Base-by-base conservation (phyloP, 495 filamentous ascomycete genomes). In the Cetradonia linearis region DNA sequence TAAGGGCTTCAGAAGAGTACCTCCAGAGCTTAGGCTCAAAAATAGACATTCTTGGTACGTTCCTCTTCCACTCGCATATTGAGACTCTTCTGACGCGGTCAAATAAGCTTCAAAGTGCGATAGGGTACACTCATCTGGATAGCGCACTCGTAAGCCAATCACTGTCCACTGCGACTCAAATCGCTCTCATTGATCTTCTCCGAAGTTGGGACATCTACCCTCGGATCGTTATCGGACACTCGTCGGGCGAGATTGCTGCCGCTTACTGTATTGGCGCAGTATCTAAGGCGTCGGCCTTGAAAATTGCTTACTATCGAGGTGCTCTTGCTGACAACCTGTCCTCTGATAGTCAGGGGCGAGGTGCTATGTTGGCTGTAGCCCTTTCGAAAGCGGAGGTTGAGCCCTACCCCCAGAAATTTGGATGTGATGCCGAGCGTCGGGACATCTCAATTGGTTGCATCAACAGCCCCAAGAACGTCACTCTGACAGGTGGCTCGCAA, bases 231-330 rank as follows among this genome's bases (percentile, higher is more conserved):
- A 56, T 63, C 16, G 79, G 80, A 16, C 81, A 82, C 64, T 82
- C 79, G 0, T 77, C 73, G 3, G 79, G 80, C 18, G 80, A 83
- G 65, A 81, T 83, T 33, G 78, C 76, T 10, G 79, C 79, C 8
- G 80, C 80, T 0, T 81, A 80, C 59, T 74, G 76, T n/a, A 74
- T 78, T 20, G 80, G 76, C 18, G 68, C 67, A 10, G 50, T 82
- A 2, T 38, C 48, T 5, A 46, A 48, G 8, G 54, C 57, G 50
- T 61, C 56, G 14, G 66, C 68, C 5, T 52, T 67, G 61, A 42
- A 28, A 28, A 54, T 67, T 25, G 68, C 69, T 16, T 73, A 71
- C 27, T 66, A 63, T 31, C 70, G 72, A 10, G 72, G 71, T 20
- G 60, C 57, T 34, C 55, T 62, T 1, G 63, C 64, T 37, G 11